Conservation (phyloP, 1,284 basidiomycete species). For the Ustilago bromivora region DNA sequence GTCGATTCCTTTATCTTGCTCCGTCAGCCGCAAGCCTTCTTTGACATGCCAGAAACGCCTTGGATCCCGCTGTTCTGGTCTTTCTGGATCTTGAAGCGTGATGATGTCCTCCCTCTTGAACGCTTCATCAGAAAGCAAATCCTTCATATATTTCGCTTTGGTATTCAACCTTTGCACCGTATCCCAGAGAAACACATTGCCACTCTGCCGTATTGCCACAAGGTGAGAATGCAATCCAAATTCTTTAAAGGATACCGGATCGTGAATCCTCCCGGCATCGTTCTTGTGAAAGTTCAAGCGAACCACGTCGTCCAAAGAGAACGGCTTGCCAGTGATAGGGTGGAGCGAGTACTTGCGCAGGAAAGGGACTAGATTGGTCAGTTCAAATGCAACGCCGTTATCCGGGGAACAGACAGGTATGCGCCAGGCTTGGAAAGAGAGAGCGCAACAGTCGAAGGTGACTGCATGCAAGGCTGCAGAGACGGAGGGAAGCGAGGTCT, state of each 20-base stretch:
- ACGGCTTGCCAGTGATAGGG: slow-evolving; percentile 87
- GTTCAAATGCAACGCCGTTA: slow-evolving; percentile 69
- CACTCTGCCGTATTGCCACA: slow-evolving; percentile 72
- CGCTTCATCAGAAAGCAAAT: slow-evolving; percentile 82
- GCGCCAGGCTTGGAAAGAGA: slow-evolving; percentile 79
- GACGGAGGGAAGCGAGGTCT: background rate
- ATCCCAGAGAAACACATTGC: slow-evolving; percentile 89
- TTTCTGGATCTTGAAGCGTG: slow-evolving; percentile 75
- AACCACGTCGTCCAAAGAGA: slow-evolving; percentile 83
- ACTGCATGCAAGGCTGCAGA: background rate
- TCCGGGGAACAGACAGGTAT: slow-evolving; percentile 89
- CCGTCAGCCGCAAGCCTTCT: slow-evolving; percentile 57
- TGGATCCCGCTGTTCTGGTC: slow-evolving; percentile 45
- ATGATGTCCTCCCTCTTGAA: slow-evolving; percentile 90
- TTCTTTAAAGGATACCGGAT: slow-evolving; percentile 72
- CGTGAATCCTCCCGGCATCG: slow-evolving; percentile 61
- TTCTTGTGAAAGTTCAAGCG: slow-evolving; percentile 83
- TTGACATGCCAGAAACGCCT: slow-evolving; percentile 64
- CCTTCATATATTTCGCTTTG: slow-evolving; percentile 79
- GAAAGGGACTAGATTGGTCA: slow-evolving; percentile 86
- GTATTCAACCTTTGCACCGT: slow-evolving; percentile 77
- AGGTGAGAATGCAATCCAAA: slow-evolving; percentile 73
- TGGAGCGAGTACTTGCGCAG: slow-evolving; percentile 78
- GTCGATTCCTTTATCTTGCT: slow-evolving; percentile 59
- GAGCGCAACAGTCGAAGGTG: slow-evolving; percentile 36